phyloP scores from a whole-genome alignment of 2,329 filamentous ascomycete genomes.

The Fusarium anguioides region DNA sequence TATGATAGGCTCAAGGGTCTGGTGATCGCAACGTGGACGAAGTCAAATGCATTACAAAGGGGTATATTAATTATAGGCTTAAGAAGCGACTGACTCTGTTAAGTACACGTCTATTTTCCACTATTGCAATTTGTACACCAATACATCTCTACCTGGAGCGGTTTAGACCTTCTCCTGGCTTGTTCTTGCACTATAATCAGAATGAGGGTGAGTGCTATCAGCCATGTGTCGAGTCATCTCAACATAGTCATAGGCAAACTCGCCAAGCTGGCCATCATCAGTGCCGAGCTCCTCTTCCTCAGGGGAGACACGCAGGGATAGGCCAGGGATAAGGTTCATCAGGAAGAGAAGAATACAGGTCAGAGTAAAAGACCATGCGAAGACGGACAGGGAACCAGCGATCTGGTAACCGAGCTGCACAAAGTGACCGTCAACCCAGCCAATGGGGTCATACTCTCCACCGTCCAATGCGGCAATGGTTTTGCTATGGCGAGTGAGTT shows the following conservation, averaged over 20 bases:
- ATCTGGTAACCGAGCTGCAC: conserved; percentile 78
- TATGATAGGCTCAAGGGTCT: not conserved
- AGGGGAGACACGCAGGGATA: conserved; percentile 73
- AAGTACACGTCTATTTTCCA: not conserved
- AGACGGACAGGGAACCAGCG: conserved; percentile 72
- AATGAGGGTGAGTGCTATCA: conserved; percentile 46
- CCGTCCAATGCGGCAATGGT: conserved; percentile 82
- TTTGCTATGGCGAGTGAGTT: conserved; percentile 56
- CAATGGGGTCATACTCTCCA: conserved; percentile 66
- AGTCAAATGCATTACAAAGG: conserved; percentile 11
- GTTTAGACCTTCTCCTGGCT: conserved; percentile 47
- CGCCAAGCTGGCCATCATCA: conserved; percentile 81
- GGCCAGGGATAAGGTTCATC: conserved; percentile 76
- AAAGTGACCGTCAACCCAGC: conserved; percentile 78
- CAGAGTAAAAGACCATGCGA: conserved; percentile 74
- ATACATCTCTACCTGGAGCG: not conserved
- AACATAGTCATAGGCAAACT: conserved; percentile 87
- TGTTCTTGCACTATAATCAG: conserved; percentile 41
- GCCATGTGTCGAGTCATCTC: conserved; percentile 74
- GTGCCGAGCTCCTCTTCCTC: conserved; percentile 76
- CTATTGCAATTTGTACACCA: not conserved
- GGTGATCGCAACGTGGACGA: not conserved
- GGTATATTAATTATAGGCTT: conserved; percentile 6
- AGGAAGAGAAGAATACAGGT: conserved; percentile 76
- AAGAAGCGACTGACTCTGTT: conserved; percentile 6